A percentile compares a stretch with the other conserved stretches of the same genome.
Evolutionary conservation across 805 yeast species (phyloP).

Genomic region (Wickerhamomyces bisporus): DNA sequence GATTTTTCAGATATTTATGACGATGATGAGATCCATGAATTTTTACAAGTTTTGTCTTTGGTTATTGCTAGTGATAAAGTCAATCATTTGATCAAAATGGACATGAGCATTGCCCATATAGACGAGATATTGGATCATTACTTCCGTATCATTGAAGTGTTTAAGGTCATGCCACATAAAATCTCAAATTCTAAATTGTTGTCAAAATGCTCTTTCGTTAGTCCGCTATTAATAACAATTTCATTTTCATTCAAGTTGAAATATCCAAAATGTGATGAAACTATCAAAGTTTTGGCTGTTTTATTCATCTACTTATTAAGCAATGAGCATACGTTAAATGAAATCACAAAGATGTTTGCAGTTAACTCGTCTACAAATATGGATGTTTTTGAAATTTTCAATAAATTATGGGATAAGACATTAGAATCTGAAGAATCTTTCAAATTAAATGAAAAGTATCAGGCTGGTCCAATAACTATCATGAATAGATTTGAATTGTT

Average conservation of each 20-base stretch:
- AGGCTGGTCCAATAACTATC: slow-evolving; percentile 20
- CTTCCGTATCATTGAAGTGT: slow-evolving; percentile 9
- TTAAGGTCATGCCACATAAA: slow-evolving; percentile 4
- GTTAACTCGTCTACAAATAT: slow-evolving; percentile 12
- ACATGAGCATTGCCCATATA: slow-evolving; percentile 9
- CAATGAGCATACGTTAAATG: slow-evolving; percentile 8
- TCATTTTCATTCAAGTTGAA: slow-evolving; percentile 20
- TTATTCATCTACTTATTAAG: slow-evolving; percentile 14
- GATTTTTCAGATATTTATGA: background rate
- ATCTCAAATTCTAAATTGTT: slow-evolving; percentile 6
- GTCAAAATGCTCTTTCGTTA: slow-evolving; percentile 14
- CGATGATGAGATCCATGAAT: slow-evolving; percentile 2
- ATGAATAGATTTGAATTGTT: slow-evolving; percentile 14
- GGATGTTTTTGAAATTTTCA: slow-evolving; percentile 21
- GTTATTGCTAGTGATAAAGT: slow-evolving; percentile 13
- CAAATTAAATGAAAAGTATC: slow-evolving; percentile 3
- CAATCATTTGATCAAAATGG: slow-evolving; percentile 13
- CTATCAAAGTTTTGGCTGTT: slow-evolving; percentile 14
- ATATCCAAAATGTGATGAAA: slow-evolving; percentile 5
- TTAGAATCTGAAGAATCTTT: slow-evolving; percentile 6
- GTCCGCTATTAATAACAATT: slow-evolving; percentile 20
- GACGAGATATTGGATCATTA: slow-evolving; percentile 10
- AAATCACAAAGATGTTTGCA: slow-evolving; percentile 11
- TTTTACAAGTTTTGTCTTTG: slow-evolving; percentile 11
- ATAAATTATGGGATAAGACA: slow-evolving; percentile 22